Base-by-base conservation (phyloP, 2,329 filamentous ascomycete genomes). In the Fusarium hostae region DNA sequence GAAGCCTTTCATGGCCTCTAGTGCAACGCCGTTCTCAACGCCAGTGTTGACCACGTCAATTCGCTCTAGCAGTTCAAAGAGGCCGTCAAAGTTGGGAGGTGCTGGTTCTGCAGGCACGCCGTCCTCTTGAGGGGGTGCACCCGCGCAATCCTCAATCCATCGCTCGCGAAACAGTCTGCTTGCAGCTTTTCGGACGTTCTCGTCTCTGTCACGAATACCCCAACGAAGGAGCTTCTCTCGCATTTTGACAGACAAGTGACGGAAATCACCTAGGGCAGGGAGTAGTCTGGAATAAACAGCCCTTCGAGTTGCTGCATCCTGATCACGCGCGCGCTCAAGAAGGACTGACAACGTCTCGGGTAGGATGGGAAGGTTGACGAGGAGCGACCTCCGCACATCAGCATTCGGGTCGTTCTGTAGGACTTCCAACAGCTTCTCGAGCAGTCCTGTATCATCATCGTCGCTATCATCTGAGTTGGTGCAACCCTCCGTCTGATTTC, bases 81-180 rank as follows among this genome's bases (percentile, higher is more conserved):
- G 85, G 1, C 92, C 94, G n/a, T 95, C 91, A 13, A 96, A 88
- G 66, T 87, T 95, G 1, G 93, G 92, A 2, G 87, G 86, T 2
- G 88, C 86, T 9, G 88, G 82, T 64, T 89, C 86, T 20, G 82
- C 82, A 9, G 87, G 86, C 51, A 87, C 86, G 34, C 87, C 87
- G 13, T 87, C 88, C 22, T 86, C 85, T 52, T 89, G 88, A 40
- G 90, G 87, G 11, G 86, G 84, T 3, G 88, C 86, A 4, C 91
- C 91, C 9, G 93, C 94, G 76, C 95, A 98, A 78, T 98, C 94
- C 78, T 98, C 95, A 68, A 99, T 95, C 96, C 96, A 99, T n/a
- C 94, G 90, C 78, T 98, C 95, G 68, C 92, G 90, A 83, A 99
- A 99, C 10, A 98, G 86, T 48, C 93, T 91, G 11, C 93, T 94